Base-by-base conservation (phyloP, 2,329 filamentous ascomycete genomes). In the Stachybotrys chartarum region DNA sequence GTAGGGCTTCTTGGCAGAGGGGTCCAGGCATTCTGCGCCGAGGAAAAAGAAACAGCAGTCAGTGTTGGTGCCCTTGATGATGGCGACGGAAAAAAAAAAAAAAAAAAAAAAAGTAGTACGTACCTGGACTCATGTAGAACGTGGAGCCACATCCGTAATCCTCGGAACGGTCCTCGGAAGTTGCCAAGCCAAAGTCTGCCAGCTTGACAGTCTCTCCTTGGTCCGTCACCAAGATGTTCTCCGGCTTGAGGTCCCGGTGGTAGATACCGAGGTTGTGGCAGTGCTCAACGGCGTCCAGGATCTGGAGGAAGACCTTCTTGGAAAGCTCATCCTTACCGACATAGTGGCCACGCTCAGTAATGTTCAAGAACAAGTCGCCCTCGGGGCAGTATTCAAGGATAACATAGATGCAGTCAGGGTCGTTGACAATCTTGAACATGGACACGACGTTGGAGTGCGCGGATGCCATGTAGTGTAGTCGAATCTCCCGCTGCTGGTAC, bases 51-150 rank as follows among this genome's bases (percentile, higher is more conserved):
- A 64, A 56, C 24, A 57, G 49, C 61, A 14, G 61, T 66, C 58
- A 66, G 63, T 65, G 59, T 56, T 35, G 39, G 49, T 46, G 45
- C 32, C 58, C 68, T 61, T 54, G 55, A 52, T 32, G 39, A 44
- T 52, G 39, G 56, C 52, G 32, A 31, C 24, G 57, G 56, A 30
- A 17, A 57, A 52, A 47, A 55, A 51, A 50, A 56, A 52, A 54
- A 56, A 55, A 52, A 54, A 46, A 51, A 56, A 46, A 53, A 50
- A 57, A 52, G 35, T 49, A 53, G 58, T 57, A 66, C 83, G 72
- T 88, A 97, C 93, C 93, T 83, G 94, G 94, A 68, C 91, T 96
- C 94, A 97, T 99, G 77, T 99, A 99, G 68, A 97, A 97, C 14
- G 93, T 97, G 35, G 94, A 97, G 60, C 94, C 94, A 71, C 94